A percentile compares a stretch with the other conserved stretches of the same genome.
phyloP scores from a whole-genome alignment of 352 stramenopile genomes.

The Phytophthora multivora region DNA sequence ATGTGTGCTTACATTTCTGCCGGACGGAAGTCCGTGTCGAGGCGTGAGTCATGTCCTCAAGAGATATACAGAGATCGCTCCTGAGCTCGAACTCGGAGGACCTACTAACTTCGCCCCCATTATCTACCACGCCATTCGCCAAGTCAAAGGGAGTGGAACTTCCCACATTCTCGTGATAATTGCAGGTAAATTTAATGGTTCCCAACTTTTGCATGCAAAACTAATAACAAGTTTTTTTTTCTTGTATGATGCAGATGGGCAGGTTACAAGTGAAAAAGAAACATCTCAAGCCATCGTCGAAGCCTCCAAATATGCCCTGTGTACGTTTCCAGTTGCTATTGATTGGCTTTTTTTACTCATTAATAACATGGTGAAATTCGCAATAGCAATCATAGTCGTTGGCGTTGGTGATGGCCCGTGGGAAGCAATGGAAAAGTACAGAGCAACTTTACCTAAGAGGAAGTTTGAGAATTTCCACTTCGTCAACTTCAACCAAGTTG shows the following conservation, averaged over 20 bases:
- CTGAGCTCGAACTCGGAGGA: conserved; percentile 50
- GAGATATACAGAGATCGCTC: conserved; percentile 60
- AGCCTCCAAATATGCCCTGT: conserved; percentile 73
- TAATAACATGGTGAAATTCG: background rate
- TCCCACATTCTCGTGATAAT: conserved; percentile 85
- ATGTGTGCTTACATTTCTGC: conserved; percentile 57
- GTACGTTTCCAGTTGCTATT: conserved; percentile 35
- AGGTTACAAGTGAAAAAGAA: conserved; percentile 72
- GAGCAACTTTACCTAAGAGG: conserved; percentile 55
- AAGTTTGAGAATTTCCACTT: conserved; percentile 87
- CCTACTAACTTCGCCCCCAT: conserved; percentile 84
- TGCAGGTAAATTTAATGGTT: conserved; percentile 36
- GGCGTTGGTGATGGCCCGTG: conserved; percentile 80
- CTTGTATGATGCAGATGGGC: conserved; percentile 40
- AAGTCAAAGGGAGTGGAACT: conserved; percentile 44
- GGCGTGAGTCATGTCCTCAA: conserved; percentile 62
- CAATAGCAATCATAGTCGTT: conserved; percentile 71
- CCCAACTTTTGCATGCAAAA: background rate
- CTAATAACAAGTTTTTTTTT: background rate
- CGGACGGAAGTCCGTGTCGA: conserved; percentile 41
- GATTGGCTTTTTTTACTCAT: background rate
- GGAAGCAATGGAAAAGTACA: conserved; percentile 73
- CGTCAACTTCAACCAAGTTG: conserved; percentile 64
- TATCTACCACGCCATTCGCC: conserved; percentile 72
- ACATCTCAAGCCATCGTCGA: conserved; percentile 70